Evolutionary conservation across 208 protist species (phyloP).

Genomic region (Acanthamoeba castellanii): DNA sequence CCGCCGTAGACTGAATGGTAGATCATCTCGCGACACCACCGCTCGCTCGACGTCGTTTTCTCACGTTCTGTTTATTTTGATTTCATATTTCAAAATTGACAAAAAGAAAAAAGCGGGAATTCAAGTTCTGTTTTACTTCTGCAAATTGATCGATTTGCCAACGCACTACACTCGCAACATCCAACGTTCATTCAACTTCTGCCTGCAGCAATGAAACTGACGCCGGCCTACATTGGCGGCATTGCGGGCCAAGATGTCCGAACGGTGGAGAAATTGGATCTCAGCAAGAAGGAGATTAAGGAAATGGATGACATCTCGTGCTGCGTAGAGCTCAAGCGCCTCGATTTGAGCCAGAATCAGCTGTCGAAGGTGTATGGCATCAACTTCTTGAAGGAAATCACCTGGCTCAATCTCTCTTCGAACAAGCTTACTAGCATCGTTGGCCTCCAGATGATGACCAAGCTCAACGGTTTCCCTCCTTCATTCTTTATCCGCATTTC

Average conservation of each 20-base stretch:
- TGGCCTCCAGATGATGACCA: conserved; percentile 66
- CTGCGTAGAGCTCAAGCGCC: conserved; percentile 75
- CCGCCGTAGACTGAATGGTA: not conserved
- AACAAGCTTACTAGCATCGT: conserved; percentile 75
- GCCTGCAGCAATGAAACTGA: conserved; percentile 59
- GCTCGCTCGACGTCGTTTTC: too few relatives aligned
- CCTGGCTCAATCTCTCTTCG: conserved; percentile 73
- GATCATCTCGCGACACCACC: not conserved
- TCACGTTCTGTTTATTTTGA: too few relatives aligned
- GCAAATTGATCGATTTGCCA: too few relatives aligned
- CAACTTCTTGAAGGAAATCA: conserved; percentile 70
- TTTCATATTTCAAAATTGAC: too few relatives aligned
- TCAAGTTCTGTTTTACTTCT: too few relatives aligned
- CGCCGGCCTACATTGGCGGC: conserved; percentile 58
- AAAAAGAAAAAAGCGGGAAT: too few relatives aligned
- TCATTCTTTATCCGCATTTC: not conserved
- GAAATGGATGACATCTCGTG: conserved; percentile 67
- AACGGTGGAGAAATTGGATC: conserved; percentile 40
- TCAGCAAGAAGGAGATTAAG: conserved; percentile 19
- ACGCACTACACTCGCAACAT: too few relatives aligned
- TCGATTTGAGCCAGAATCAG: conserved; percentile 78
- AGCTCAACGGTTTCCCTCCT: conserved; percentile 43
- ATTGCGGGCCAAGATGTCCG: conserved; percentile 73
- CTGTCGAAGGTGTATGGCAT: conserved; percentile 66
- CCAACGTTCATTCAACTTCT: not conserved